Conservation (phyloP, 331 rosid genomes). For the Arachis monticola region DNA sequence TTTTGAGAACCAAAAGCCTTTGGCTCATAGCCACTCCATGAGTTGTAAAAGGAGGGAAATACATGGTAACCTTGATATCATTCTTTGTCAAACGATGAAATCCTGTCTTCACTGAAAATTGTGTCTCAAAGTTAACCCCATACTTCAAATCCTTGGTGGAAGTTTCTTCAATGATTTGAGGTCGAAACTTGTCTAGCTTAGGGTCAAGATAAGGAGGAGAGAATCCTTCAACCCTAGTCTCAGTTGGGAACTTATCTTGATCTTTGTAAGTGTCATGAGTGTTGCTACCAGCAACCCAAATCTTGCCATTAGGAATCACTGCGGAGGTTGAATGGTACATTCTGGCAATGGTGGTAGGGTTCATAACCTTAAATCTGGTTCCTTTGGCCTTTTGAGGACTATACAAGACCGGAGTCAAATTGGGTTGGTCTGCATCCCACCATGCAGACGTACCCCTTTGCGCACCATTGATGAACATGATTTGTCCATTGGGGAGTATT, state of each 20-base stretch:
- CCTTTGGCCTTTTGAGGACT: slow-evolving; percentile 42
- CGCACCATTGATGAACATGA: slow-evolving; percentile 81
- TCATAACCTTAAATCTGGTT: slow-evolving; percentile 49
- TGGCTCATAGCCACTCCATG: slow-evolving; percentile 91
- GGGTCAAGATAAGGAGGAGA: slow-evolving; percentile 78
- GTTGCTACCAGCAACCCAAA: slow-evolving; percentile 84
- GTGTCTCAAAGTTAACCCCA: slow-evolving; percentile 24
- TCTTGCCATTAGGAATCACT: slow-evolving; percentile 65
- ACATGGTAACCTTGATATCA: slow-evolving; percentile 63
- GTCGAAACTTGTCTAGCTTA: slow-evolving; percentile 34
- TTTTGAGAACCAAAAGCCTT: slow-evolving; percentile 53
- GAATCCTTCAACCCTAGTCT: slow-evolving; percentile 71
- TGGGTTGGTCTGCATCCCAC: slow-evolving; percentile 74
- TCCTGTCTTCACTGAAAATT: slow-evolving; percentile 35
- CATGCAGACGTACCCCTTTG: slow-evolving; percentile 75
- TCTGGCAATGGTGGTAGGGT: slow-evolving; percentile 53
- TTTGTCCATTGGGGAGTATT: slow-evolving; percentile 70
- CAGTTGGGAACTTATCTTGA: slow-evolving; percentile 63
- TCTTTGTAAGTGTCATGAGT: slow-evolving; percentile 65
- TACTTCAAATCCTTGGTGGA: slow-evolving; percentile 28
- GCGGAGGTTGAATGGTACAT: slow-evolving; percentile 88
- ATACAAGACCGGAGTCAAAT: slow-evolving; percentile 59
- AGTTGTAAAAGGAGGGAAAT: slow-evolving; percentile 88
- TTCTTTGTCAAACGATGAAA: not conserved
- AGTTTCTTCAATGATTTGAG: slow-evolving; percentile 17